Conservation (phyloP, 345 rosid genomes). For the Punica granatum region DNA sequence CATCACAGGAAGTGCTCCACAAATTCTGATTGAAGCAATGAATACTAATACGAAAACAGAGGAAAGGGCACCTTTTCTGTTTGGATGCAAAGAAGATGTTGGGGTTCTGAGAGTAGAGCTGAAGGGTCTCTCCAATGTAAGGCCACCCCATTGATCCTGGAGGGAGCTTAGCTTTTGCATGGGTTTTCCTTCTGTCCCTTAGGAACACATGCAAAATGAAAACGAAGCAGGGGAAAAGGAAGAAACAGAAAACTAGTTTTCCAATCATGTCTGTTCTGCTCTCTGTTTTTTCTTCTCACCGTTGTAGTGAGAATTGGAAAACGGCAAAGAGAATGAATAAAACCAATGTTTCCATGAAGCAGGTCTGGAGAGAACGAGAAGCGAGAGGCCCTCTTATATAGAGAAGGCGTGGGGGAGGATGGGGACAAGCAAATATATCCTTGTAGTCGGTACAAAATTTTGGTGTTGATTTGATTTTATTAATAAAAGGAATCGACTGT, state of each 20-base stretch:
- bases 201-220: constrained; percentile 5
- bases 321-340: not conserved
- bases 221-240: constrained; percentile 18
- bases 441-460: not conserved
- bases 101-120: constrained; percentile 64
- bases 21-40: not conserved
- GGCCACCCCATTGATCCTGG: constrained; percentile 83
- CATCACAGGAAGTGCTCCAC: not conserved
- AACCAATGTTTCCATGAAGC: not conserved
- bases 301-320: not conserved
- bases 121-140: constrained; percentile 59
- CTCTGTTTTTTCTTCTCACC: not conserved
- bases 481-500: not conserved
- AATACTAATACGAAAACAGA: not conserved
- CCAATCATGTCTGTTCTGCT: constrained; percentile 14
- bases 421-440: not conserved
- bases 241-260: constrained; percentile 9
- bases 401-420: constrained; percentile 5
- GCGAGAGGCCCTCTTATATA: not conserved
- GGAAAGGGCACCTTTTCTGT: constrained; percentile 39
- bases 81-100: constrained; percentile 46
- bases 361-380: not conserved
- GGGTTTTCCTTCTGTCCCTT: constrained; percentile 14
- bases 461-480: not conserved
- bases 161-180: constrained; percentile 33